Base-by-base conservation (phyloP, 2,329 filamentous ascomycete genomes). In the Claviceps sp. region DNA sequence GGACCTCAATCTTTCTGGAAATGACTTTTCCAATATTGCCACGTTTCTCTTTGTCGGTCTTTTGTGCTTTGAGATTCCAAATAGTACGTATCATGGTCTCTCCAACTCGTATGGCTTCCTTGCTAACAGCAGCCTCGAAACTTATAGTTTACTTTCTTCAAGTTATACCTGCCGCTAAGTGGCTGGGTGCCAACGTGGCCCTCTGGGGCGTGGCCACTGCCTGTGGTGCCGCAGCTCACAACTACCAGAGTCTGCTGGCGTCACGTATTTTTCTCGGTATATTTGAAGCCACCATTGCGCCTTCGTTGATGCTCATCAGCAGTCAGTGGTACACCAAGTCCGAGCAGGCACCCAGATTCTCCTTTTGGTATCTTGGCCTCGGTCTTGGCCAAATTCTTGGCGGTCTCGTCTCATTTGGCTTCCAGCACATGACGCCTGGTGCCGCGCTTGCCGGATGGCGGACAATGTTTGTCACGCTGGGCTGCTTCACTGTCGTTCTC, bases 391-490 rank as follows among this genome's bases (percentile, higher is more conserved):
- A 82, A 64, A 77, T 82, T n/a, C 70, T 84, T 22, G 76, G 78
- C 2, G 79, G 78, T 1, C 76, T 81, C 5, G 83, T 89, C 48
- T 81, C 79, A 0, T 82, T 73, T 56, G 78, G 66, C 43, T 81
- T 80, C 61, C 77, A 81, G 60, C 73, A 78, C 11, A 67, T 73
- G 64, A 71, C 58, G 0, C 66, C 67, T 3, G 81, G 78, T 1
- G 67, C 83, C 3, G 64, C 71, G 1, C 73, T 75, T 2, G 69
- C 78, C n/a, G 82, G 82, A 4, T 88, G 83, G 83, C 71, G 80
- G 5, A 83, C 77, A 77, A 73, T 87, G 24, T 87, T 87, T 64
- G 79, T 87, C 47, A 76, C 83, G 13, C 81, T 87, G 58, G 84
- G 84, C 8, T 68, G 71, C 4, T 68, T 68, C 24, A 70, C 68